Evolutionary conservation across 768 basidiomycete genomes (phyloP).

Genomic region (Dentipellis fragilis): DNA sequence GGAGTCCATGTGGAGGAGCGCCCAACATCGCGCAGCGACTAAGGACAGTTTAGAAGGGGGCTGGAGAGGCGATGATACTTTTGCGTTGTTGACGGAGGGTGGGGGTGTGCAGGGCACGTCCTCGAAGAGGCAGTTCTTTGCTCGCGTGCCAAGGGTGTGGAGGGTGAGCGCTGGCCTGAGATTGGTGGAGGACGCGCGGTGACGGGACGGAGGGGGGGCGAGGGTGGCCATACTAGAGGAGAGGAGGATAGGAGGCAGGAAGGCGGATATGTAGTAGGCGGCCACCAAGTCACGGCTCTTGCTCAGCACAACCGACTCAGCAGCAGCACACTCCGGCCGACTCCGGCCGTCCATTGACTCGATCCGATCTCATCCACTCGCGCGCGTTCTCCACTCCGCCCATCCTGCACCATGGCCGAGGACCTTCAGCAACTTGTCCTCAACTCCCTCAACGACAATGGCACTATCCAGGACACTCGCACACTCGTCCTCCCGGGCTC

Average conservation of each 20-base stretch:
- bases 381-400: not conserved
- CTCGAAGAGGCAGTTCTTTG: conserved; percentile 20
- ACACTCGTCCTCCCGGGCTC: conserved; percentile 57
- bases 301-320: too few species aligned
- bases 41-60: conserved; percentile 12
- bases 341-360: not conserved
- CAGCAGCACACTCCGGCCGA: too few species aligned
- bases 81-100: conserved; percentile 8
- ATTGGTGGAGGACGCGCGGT: conserved; percentile 50
- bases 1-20: conserved; percentile 7
- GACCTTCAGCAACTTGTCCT: conserved; percentile 72
- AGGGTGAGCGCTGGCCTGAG: conserved; percentile 43
- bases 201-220: conserved; percentile 29
- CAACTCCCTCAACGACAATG: conserved; percentile 50
- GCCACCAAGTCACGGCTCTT: not conserved
- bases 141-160: conserved; percentile 38
- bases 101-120: conserved; percentile 17
- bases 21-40: conserved; percentile 8
- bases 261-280: not conserved
- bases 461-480: conserved; percentile 59
- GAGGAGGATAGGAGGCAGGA: not conserved
- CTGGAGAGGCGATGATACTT: conserved; percentile 6
- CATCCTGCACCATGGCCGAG: conserved; percentile 53
- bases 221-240: conserved; percentile 17
- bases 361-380: not conserved